Evolutionary conservation across 2,329 filamentous ascomycete genomes (phyloP).

Genomic region (Neopestalotiopsis sp.): DNA sequence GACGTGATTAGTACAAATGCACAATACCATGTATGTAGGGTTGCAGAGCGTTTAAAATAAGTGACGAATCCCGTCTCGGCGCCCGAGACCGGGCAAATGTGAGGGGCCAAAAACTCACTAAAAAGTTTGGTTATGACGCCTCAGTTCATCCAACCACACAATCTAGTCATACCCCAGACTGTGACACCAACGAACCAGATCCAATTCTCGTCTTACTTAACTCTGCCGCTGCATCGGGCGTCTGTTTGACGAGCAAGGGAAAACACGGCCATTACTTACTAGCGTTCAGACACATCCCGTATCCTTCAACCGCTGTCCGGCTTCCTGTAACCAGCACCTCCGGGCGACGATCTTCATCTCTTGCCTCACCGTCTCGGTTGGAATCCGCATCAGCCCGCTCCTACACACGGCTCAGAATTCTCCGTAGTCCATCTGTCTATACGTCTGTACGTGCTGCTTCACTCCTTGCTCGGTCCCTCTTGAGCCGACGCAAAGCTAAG

Average conservation of each 20-base stretch:
- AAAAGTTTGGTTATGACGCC: background rate
- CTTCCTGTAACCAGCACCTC: constrained; percentile 6
- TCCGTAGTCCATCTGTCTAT: background rate
- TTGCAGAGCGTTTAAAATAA: background rate
- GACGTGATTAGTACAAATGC: background rate
- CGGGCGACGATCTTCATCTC: constrained; percentile 11
- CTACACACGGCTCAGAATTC: background rate
- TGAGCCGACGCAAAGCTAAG: background rate
- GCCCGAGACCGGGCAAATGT: background rate
- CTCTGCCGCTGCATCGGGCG: background rate
- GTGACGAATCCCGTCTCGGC: background rate
- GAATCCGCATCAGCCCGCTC: constrained; percentile 2
- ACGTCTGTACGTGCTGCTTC: background rate
- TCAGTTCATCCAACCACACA: constrained; percentile 1
- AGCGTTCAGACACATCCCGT: background rate
- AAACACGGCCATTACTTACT: background rate
- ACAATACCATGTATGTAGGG: background rate
- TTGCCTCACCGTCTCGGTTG: background rate
- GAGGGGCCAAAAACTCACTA: constrained; percentile 4
- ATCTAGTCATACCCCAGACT: constrained; percentile 3
- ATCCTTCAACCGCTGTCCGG: background rate
- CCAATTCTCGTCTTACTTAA: background rate
- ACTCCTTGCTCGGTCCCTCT: background rate
- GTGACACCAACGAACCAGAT: background rate
- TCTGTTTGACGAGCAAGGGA: background rate